phyloP scores from a whole-genome alignment of 495 filamentous ascomycete species.

The Penicillium cosmopolitanum region DNA sequence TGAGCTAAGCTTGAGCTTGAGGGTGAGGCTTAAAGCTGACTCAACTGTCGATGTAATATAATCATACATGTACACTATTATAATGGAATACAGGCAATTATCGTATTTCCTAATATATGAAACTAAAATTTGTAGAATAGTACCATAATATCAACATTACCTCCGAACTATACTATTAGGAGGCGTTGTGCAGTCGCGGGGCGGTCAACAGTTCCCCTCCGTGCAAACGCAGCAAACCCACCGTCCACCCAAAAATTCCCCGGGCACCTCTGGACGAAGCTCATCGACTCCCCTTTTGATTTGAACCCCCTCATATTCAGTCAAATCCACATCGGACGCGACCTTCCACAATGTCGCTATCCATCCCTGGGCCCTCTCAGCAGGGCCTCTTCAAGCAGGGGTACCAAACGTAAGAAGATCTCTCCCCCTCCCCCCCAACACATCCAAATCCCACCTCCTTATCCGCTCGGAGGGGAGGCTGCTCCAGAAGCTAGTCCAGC shows the following conservation, averaged over 20 bases:
- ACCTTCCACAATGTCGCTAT: conserved; percentile 78
- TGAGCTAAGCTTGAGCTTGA: too few relatives aligned
- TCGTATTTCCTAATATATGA: too few relatives aligned
- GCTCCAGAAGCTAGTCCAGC: neutral
- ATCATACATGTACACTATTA: neutral
- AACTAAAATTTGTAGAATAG: neutral
- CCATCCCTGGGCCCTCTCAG: conserved; percentile 91
- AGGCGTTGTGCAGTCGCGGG: too few relatives aligned
- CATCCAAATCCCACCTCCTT: conserved; percentile 30
- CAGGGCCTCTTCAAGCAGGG: conserved; percentile 93
- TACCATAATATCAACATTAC: neutral
- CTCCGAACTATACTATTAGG: neutral
- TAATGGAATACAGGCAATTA: neutral
- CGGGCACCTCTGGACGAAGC: conserved; percentile 37
- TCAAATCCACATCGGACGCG: conserved; percentile 32
- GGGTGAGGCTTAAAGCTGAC: neutral
- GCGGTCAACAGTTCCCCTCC: conserved; percentile 30
- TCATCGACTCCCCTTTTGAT: conserved; percentile 19
- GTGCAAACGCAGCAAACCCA: conserved; percentile 53
- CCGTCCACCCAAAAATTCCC: conserved; percentile 48
- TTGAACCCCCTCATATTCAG: conserved; percentile 25
- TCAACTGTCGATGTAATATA: neutral
- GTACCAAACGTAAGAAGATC: conserved; percentile 80
- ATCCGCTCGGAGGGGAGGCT: conserved; percentile 20
- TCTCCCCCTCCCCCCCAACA: conserved; percentile 28